Percentiles rank a stretch among this genome's conserved stretches.
Evolutionary conservation across 441 rosid genomes (phyloP).

Genomic region (Populus tomentosa): DNA sequence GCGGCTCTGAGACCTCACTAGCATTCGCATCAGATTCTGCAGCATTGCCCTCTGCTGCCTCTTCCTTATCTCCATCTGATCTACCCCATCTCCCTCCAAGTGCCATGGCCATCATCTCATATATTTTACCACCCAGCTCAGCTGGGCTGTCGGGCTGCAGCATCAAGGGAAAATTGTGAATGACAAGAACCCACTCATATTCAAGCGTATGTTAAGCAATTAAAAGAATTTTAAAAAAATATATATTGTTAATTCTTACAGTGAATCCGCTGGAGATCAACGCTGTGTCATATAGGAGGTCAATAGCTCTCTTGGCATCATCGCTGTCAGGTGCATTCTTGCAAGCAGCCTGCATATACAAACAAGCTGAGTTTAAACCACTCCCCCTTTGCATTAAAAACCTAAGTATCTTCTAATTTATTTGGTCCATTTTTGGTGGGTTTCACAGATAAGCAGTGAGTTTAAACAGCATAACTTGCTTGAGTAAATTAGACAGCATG

Average conservation of each 20-base stretch:
- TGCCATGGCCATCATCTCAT: conserved; percentile 98
- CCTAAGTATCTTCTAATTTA: neutral
- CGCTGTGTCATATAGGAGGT: conserved; percentile 86
- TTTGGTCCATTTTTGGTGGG: neutral
- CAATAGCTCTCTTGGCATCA: conserved; percentile 92
- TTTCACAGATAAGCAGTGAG: neutral
- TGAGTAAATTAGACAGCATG: neutral
- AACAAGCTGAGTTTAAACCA: neutral
- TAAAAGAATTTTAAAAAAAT: neutral
- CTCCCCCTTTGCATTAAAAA: neutral
- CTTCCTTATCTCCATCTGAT: conserved; percentile 42
- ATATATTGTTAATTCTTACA: conserved; percentile 34
- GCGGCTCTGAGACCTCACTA: conserved; percentile 32
- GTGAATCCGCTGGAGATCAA: conserved; percentile 93
- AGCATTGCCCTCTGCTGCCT: conserved; percentile 21
- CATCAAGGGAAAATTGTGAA: neutral
- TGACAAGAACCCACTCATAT: neutral
- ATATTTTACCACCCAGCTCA: conserved; percentile 87
- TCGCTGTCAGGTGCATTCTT: conserved; percentile 74
- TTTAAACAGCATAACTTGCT: neutral
- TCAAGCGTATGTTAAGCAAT: neutral
- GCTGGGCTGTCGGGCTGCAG: conserved; percentile 96
- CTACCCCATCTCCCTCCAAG: conserved; percentile 98
- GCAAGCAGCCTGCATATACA: conserved; percentile 74
- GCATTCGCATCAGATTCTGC: conserved; percentile 16